Conservation (phyloP, 106 monocot species). For the Alisma plantagoaquatica region DNA sequence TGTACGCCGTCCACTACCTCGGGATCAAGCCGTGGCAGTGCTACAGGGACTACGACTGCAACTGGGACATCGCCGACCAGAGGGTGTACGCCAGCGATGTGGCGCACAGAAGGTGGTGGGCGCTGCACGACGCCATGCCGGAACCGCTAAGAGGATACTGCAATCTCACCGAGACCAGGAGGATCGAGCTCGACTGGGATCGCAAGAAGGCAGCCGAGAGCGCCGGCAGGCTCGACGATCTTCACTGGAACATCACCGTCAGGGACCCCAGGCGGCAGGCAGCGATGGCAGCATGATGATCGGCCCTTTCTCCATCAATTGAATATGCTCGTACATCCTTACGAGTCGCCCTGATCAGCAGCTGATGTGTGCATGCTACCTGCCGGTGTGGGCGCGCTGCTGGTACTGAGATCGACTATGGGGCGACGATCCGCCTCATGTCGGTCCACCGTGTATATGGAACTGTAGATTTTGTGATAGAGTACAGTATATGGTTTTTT, state of each 20-base stretch:
- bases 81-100: not conserved
- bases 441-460: too few species aligned
- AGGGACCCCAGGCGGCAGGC: not conserved
- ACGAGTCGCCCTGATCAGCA: too few species aligned
- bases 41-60: conserved; percentile 4
- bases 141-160: not conserved
- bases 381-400: too few species aligned
- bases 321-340: too few species aligned
- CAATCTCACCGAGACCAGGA: not conserved
- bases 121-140: not conserved
- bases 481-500: too few species aligned
- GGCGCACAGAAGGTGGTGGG: not conserved
- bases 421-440: too few species aligned
- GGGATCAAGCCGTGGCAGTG: conserved; percentile 2
- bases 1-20: not conserved
- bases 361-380: too few species aligned
- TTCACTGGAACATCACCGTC: not conserved
- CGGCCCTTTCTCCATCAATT: too few species aligned
- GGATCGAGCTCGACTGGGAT: not conserved
- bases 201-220: conserved; percentile 1
- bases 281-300: too few species aligned
- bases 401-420: too few species aligned
- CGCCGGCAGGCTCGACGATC: not conserved
- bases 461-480: too few species aligned
- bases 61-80: not conserved